phyloP scores from a whole-genome alignment of 805 yeast genomes.

The Aciculoconidium aculeatum region DNA sequence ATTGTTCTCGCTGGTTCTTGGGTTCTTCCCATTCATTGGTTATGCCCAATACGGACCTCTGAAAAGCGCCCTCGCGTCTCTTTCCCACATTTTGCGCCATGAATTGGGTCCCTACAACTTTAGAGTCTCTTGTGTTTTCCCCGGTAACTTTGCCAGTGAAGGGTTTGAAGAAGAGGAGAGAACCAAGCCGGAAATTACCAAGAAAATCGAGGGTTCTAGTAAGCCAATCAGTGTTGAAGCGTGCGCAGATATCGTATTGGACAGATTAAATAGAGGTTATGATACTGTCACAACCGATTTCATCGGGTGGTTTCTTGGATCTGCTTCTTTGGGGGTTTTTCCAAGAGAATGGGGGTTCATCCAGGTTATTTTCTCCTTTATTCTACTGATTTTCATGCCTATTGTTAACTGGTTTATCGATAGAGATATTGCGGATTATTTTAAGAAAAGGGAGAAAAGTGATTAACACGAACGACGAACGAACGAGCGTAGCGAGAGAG shows the following conservation, averaged over 20 bases:
- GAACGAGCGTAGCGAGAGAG: too few relatives aligned
- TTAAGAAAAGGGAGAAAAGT: slow-evolving; percentile 19
- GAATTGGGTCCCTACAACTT: slow-evolving; percentile 67
- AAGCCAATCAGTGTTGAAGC: slow-evolving; percentile 57
- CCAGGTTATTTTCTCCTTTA: slow-evolving; percentile 30
- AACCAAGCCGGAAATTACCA: slow-evolving; percentile 83
- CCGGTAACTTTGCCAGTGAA: slow-evolving; percentile 88
- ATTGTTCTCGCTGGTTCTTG: slow-evolving; percentile 66
- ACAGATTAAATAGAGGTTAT: slow-evolving; percentile 55
- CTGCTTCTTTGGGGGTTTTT: slow-evolving; percentile 60
- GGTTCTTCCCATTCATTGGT: slow-evolving; percentile 85
- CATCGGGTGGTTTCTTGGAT: slow-evolving; percentile 75
- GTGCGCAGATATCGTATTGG: slow-evolving; percentile 59
- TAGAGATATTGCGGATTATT: slow-evolving; percentile 47
- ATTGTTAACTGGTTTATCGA: slow-evolving; percentile 47
- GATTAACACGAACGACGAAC: too few relatives aligned
- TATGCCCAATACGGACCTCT: slow-evolving; percentile 87
- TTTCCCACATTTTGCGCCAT: slow-evolving; percentile 75
- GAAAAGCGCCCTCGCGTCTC: slow-evolving; percentile 74
- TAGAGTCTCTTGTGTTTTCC: slow-evolving; percentile 68
- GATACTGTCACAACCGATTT: slow-evolving; percentile 76
- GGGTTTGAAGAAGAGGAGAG: slow-evolving; percentile 77
- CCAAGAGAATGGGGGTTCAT: slow-evolving; percentile 58
- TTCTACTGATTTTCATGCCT: slow-evolving; percentile 44
- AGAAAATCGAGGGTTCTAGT: slow-evolving; percentile 79